Base-by-base conservation (phyloP, 2,329 filamentous ascomycete genomes). In the Exophiala phaeomuriformis region DNA sequence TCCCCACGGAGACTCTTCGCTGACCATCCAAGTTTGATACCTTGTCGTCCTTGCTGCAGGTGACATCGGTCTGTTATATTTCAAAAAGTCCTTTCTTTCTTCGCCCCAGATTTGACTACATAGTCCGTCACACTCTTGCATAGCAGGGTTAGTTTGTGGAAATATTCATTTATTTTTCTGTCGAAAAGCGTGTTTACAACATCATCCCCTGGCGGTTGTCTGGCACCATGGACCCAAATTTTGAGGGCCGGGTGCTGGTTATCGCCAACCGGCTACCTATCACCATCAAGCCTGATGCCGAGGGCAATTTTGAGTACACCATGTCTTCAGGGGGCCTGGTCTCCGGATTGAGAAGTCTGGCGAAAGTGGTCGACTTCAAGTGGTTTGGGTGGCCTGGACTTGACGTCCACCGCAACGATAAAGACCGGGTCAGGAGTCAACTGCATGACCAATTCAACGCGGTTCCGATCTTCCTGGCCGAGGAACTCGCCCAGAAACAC, bases 371-470 rank as follows among this genome's bases (percentile, higher is more conserved):
- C 19, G 91, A 85, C 63, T 97, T 97, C 72, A 88, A 91, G 70
- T 98, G 93, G 93, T 97, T 96, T 71, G 91, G 91, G 62, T 98
- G 93, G 93, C 91, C 93, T 1, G 91, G 93, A 37, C 75, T 95
- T 48, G 89, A 96, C 70, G 83, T 97, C 2, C 90, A 91, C 42
- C 89, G 94, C 59, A 80, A 83, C 51, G 90, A 97, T 70, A 80
- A 88, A 41, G 76, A 80, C 2, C 77, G 78, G 51, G 83, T 98
- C 70, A 85, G 82, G 65, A 77, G 85, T 66, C 82, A 86, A 59
- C 75, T 97, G 66, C 86, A 88, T 72, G 83, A 93, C 29, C 86
- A 96, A 65, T 90, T 95, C 70, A 84, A 85, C 61, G 90, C 91
- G 4, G 82, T 94, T 37, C 91, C 91, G 1, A 86, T 98, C 52